Evolutionary conservation across 2,329 filamentous ascomycete genomes (phyloP).

Genomic region (Chlorencoelia australis): DNA sequence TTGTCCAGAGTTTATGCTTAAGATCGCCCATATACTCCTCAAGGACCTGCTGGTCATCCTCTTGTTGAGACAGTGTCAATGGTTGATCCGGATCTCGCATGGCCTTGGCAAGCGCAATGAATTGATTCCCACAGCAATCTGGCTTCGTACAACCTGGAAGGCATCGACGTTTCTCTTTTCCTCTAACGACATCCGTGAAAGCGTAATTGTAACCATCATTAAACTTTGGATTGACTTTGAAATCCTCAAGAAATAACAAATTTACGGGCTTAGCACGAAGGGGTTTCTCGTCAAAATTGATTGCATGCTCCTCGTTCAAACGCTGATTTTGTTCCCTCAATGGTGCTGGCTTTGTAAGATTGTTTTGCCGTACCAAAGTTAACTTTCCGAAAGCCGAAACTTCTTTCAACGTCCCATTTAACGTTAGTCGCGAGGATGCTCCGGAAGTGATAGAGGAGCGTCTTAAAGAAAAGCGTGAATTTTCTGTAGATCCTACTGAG

Average conservation of each 20-base stretch:
- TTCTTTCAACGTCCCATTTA: no score
- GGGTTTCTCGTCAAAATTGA: constrained; percentile 24
- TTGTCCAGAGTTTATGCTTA: constrained; percentile 45
- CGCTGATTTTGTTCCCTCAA: no score
- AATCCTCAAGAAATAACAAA: constrained; percentile 40
- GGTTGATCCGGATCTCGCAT: constrained; percentile 10
- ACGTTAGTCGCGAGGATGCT: no score
- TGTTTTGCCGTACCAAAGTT: no score
- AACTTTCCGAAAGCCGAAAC: no score
- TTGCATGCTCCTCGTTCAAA: background rate
- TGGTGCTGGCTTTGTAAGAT: no score
- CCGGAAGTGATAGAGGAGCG: no score
- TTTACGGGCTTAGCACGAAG: constrained; percentile 32
- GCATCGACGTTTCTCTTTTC: constrained; percentile 46
- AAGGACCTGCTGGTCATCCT: constrained; percentile 40
- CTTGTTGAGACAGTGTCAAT: constrained; percentile 20
- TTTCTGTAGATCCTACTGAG: background rate
- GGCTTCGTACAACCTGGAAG: constrained; percentile 51
- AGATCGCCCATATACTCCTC: constrained; percentile 46
- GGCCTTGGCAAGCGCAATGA: constrained; percentile 23
- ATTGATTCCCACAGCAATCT: constrained; percentile 38
- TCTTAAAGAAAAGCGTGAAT: no score
- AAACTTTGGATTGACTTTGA: constrained; percentile 52
- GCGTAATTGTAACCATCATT: constrained; percentile 51
- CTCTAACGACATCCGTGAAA: constrained; percentile 50